phyloP scores from a whole-genome alignment of 495 filamentous ascomycete species.

The Aspergillus saccharolyticus region DNA sequence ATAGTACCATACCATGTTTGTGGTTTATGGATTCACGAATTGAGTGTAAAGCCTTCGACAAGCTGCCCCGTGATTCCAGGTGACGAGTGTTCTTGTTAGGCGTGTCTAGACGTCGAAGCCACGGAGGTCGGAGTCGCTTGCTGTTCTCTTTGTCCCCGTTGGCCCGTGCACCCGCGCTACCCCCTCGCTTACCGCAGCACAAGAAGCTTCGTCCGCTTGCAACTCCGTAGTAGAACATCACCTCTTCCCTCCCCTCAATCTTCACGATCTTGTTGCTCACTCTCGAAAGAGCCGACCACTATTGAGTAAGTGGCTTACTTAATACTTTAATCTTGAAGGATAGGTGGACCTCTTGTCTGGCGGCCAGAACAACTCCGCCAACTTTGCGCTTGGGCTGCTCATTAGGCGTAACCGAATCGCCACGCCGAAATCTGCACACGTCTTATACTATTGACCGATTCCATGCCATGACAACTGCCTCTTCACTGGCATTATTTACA shows the following conservation, averaged over 20 bases:
- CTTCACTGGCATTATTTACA: constrained; percentile 28
- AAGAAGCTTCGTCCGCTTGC: constrained; percentile 18
- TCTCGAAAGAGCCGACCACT: neutral
- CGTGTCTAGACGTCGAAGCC: constrained; percentile 18
- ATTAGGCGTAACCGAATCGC: constrained; percentile 11
- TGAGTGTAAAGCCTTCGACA: neutral
- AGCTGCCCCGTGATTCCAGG: constrained; percentile 3
- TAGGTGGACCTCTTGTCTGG: neutral
- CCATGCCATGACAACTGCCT: constrained; percentile 37
- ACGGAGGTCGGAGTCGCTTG: constrained; percentile 37
- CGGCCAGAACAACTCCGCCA: neutral
- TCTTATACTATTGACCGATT: constrained; percentile 16
- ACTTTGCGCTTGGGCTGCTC: neutral
- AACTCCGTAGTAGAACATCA: neutral
- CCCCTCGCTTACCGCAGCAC: constrained; percentile 40
- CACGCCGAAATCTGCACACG: constrained; percentile 22
- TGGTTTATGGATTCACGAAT: neutral
- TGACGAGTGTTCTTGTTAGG: constrained; percentile 2
- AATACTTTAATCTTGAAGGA: neutral
- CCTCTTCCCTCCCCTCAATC: neutral
- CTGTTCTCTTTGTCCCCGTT: constrained; percentile 42
- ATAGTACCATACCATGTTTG: constrained; percentile 23
- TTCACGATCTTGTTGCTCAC: neutral
- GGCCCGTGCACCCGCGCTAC: constrained; percentile 36
- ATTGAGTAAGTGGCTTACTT: neutral